Conservation (phyloP, 2,329 filamentous ascomycete species). For the Grosmannia serpens region DNA sequence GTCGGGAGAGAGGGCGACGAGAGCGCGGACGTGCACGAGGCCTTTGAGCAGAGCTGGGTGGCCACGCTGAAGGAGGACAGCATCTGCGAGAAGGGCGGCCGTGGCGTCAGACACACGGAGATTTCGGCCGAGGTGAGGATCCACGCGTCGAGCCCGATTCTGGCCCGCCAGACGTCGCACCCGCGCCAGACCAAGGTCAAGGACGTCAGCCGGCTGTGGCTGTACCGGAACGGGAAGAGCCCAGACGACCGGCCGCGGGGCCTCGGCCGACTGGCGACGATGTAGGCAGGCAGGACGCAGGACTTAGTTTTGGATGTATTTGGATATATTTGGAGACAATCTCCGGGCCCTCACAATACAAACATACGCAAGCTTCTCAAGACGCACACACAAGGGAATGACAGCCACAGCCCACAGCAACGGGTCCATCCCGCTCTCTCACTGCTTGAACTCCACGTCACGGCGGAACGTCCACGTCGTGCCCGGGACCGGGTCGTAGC, state of each 20-base stretch:
- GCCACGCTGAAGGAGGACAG: constrained; percentile 28
- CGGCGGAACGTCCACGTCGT: constrained; percentile 2
- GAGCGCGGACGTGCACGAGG: constrained; percentile 31
- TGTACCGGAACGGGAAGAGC: constrained; percentile 47
- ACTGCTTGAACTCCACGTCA: constrained; percentile 5
- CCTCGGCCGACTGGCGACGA: background rate
- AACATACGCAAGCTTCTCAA: too few species aligned
- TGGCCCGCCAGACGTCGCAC: constrained; percentile 11
- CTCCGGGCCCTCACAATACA: too few species aligned
- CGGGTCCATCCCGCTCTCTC: background rate
- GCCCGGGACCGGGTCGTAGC: constrained; percentile 24
- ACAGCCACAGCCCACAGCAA: background rate
- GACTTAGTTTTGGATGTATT: background rate
- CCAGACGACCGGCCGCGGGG: constrained; percentile 26
- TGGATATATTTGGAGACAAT: background rate
- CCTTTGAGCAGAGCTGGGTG: constrained; percentile 34
- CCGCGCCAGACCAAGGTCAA: constrained; percentile 37
- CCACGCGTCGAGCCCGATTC: constrained; percentile 15
- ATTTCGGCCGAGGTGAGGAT: constrained; percentile 19
- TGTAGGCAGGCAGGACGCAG: background rate
- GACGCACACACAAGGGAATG: too few species aligned
- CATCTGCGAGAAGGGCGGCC: constrained; percentile 20
- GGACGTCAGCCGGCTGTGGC: constrained; percentile 50
- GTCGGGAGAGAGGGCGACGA: constrained; percentile 32
- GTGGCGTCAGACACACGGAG: background rate